Evolutionary conservation across 2,329 filamentous ascomycete genomes (phyloP).

Genomic region (Aquanectria penicillioides): DNA sequence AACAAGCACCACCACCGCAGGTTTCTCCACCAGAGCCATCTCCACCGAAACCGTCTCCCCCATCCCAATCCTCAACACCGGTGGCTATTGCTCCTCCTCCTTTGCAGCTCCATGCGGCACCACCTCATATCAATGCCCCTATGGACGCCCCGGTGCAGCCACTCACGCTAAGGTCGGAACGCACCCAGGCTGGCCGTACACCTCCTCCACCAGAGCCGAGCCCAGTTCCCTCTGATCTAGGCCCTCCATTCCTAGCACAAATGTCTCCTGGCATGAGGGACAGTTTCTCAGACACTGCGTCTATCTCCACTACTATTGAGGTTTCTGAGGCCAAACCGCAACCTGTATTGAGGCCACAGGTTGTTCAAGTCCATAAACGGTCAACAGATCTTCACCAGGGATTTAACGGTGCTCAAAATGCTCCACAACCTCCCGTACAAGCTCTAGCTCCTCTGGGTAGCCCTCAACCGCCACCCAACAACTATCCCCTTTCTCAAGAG

Average conservation of each 20-base stretch:
- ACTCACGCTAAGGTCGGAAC: neutral
- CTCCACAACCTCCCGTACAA: slow-evolving; percentile 21
- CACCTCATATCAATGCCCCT: neutral
- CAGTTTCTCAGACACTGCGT: slow-evolving; percentile 37
- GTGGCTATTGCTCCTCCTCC: neutral
- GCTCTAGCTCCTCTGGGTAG: neutral
- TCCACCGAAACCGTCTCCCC: neutral
- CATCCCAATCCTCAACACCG: neutral
- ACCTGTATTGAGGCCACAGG: slow-evolving; percentile 37
- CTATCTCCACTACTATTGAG: slow-evolving; percentile 39
- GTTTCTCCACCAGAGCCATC: neutral
- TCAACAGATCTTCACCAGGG: slow-evolving; percentile 33
- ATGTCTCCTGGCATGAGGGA: slow-evolving; percentile 30
- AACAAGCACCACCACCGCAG: neutral
- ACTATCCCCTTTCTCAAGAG: neutral
- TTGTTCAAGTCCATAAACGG: slow-evolving; percentile 36
- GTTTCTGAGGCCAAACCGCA: slow-evolving; percentile 39
- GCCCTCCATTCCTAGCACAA: slow-evolving; percentile 25
- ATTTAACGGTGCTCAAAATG: slow-evolving; percentile 20
- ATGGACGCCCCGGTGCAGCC: neutral
- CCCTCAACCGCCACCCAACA: neutral
- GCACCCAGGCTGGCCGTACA: neutral
- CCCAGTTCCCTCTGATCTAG: slow-evolving; percentile 27
- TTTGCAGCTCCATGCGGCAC: neutral
- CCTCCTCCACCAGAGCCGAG: slow-evolving; percentile 25